These are phyloP conservation scores for Pterulicium gracile DNA, from an alignment of 1,284 basidiomycete genomes.

Conservation along the genomic window DNA sequence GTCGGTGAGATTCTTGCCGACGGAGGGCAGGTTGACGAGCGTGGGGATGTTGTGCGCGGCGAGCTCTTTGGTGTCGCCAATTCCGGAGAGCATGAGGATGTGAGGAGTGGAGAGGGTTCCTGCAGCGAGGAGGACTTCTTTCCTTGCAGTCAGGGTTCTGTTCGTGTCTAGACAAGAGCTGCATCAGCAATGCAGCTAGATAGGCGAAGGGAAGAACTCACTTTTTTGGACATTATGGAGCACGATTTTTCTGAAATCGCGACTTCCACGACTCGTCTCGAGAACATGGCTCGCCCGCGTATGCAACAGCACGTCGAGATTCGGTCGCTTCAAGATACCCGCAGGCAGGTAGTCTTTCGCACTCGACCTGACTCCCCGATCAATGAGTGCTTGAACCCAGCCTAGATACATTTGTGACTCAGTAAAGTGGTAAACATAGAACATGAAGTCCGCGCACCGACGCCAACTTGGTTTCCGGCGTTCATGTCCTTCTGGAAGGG, in stretches of 20 bases:
- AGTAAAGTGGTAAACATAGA: background rate
- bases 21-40: constrained; percentile 21
- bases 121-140: constrained; percentile 24
- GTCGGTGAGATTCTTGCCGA: constrained; percentile 30
- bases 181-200: constrained; percentile 11
- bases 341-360: constrained; percentile 18
- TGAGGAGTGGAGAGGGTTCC: constrained; percentile 21
- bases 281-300: constrained; percentile 15
- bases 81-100: constrained; percentile 27
- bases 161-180: constrained; percentile 18
- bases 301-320: constrained; percentile 17
- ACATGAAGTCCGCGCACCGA: constrained; percentile 13
- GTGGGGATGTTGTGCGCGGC: constrained; percentile 19
- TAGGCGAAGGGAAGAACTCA: constrained; percentile 6
- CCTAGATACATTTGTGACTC: constrained; percentile 6
- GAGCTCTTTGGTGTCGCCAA: constrained; percentile 22
- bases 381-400: constrained; percentile 16
- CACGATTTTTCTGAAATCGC: constrained; percentile 13
- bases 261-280: constrained; percentile 2
- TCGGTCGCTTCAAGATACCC: constrained; percentile 12
- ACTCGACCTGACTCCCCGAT: constrained; percentile 15
- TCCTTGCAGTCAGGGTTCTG: constrained; percentile 10
- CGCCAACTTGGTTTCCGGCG: constrained; percentile 18
- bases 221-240: constrained; percentile 9
- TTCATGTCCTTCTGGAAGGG: constrained; percentile 19